Evolutionary conservation across 2,329 filamentous ascomycete genomes (phyloP).

Genomic region (Cytospora chrysosperma): DNA sequence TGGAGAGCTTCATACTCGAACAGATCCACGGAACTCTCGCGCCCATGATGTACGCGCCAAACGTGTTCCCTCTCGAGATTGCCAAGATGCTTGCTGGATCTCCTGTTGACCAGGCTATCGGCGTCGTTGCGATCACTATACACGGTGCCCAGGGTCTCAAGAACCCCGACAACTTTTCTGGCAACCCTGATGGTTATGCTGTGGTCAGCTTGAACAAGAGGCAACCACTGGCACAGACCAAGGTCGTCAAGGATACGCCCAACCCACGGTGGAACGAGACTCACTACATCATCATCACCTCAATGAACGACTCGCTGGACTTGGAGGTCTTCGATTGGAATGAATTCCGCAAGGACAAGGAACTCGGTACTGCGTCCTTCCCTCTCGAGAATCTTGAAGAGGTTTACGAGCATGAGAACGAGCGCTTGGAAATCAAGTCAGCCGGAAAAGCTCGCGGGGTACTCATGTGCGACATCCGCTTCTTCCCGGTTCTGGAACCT

Average conservation of each 20-base stretch:
- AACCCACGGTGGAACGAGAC: slow-evolving; percentile 97
- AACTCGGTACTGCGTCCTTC: slow-evolving; percentile 85
- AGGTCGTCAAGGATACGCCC: slow-evolving; percentile 78
- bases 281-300: slow-evolving; percentile 90
- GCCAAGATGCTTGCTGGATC: slow-evolving; percentile 97
- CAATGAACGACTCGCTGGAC: slow-evolving; percentile 82
- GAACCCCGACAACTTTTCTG: slow-evolving; percentile 91
- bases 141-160: slow-evolving; percentile 91
- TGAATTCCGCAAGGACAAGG: slow-evolving; percentile 93
- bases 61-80: slow-evolving; percentile 97
- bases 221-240: slow-evolving; percentile 80
- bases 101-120: slow-evolving; percentile 91
- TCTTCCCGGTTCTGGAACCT: slow-evolving; percentile 87
- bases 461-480: slow-evolving; percentile 79
- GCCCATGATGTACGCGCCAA: slow-evolving; percentile 97
- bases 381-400: slow-evolving; percentile 78
- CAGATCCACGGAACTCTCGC: slow-evolving; percentile 91
- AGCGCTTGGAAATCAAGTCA: slow-evolving; percentile 78
- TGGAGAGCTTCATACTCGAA: slow-evolving; percentile 91
- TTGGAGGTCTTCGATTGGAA: slow-evolving; percentile 90
- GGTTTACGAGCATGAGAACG: slow-evolving; percentile 75
- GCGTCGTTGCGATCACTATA: slow-evolving; percentile 86
- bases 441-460: slow-evolving; percentile 83
- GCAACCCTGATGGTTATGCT: slow-evolving; percentile 87
- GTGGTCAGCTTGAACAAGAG: slow-evolving; percentile 82